Evolutionary conservation across 345 rosid species (phyloP), one percentile per base, ranked within the genome.

Genomic region (Citropsis articulata): DNA sequence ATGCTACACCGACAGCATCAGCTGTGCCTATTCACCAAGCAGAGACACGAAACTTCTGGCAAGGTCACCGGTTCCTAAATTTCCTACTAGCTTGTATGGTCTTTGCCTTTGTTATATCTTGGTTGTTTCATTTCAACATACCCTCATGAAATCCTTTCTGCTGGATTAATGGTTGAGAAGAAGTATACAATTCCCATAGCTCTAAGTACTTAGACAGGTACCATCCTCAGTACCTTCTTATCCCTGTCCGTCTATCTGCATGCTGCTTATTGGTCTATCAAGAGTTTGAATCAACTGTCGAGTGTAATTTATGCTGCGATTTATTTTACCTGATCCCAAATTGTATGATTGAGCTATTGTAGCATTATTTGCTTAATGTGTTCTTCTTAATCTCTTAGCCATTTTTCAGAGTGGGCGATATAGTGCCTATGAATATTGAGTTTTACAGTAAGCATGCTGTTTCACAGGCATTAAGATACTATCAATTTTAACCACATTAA

Each of bases 111-210:
- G 96, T 94, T 19, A 89, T 94, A 81, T 94, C 98, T 50, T 94
- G 98, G 98, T 94, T 94, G 73, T 90, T 94, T 76, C 98, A 90
- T 85, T 93, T 94, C 90, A 93, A 93, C 79, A 86, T 94, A 61
- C 93, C 94, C 24, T 85, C 93, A 1, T 84, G 83, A 79, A 83
- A 76, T 76, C 73, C 60, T 55, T 42, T 57, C 53, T 27, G 25
- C 35, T 3, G 30, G 50, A 62, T 72, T 67, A 60, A 73, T 28
- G 72, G 66, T 50, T 75, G 61, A 36, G 75, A 69, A 71, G 25
- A 61, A 50, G 63, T 16, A 75, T 19, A 56, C 38, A 71, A 9
- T 18, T 60, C 36, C 45, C 45, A 9, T 62, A 1, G 67, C 57
- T 78, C 67, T 21, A 66, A 61, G 73, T 24, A 25, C 55, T 13